These are phyloP conservation scores for Amanita phalloides DNA, from an alignment of 768 basidiomycete species.

Conservation along the genomic window DNA sequence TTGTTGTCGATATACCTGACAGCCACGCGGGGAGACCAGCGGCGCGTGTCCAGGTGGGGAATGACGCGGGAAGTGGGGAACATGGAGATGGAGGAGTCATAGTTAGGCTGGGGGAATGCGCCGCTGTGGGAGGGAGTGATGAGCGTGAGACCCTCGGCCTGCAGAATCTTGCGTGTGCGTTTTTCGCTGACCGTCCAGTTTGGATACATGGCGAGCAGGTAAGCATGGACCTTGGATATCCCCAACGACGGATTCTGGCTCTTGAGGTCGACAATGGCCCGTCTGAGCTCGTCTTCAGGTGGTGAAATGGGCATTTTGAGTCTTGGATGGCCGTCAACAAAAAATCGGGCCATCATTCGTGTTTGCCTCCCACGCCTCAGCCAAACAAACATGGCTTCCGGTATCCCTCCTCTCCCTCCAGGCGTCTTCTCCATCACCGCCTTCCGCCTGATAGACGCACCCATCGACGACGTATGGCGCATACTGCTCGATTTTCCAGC, in stretches of 20 bases:
- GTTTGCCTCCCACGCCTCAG: background rate
- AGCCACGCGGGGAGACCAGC: conserved; percentile 53
- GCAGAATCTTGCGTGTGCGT: conserved; percentile 62
- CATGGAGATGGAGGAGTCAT: conserved; percentile 13
- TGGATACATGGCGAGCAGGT: conserved; percentile 47
- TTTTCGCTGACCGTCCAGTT: conserved; percentile 82
- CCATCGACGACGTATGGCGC: conserved; percentile 37
- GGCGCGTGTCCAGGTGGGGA: conserved; percentile 45
- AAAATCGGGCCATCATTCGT: background rate
- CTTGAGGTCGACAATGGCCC: conserved; percentile 44
- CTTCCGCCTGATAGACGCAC: conserved; percentile 36
- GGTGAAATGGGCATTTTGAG: conserved; percentile 26
- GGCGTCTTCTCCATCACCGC: conserved; percentile 27
- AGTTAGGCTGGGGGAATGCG: background rate
- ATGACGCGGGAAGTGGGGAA: conserved; percentile 60
- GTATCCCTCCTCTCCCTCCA: conserved; percentile 14
- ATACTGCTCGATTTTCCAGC: conserved; percentile 37
- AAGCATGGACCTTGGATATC: conserved; percentile 57
- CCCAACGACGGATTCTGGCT: conserved; percentile 53
- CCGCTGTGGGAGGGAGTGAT: conserved; percentile 11
- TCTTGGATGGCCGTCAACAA: background rate
- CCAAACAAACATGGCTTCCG: conserved; percentile 3
- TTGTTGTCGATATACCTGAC: conserved; percentile 57
- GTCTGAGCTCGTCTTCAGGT: conserved; percentile 50
- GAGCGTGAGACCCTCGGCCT: conserved; percentile 39